Base-by-base conservation (phyloP, 192 early-diverging fungal species). In the Phycomyces nitens region DNA sequence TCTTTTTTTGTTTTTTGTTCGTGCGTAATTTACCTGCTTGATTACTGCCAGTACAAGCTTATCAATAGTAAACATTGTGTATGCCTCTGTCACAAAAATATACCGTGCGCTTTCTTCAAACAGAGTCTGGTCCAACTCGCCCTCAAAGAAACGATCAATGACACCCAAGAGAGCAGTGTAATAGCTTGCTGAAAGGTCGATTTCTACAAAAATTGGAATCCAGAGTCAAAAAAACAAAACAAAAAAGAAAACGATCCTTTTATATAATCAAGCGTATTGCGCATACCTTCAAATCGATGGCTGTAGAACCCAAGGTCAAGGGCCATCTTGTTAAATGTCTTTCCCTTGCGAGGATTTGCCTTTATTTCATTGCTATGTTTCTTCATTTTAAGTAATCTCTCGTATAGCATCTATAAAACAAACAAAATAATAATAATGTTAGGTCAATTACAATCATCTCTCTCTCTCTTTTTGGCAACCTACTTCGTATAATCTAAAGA, bases 71-170 rank as follows among this genome's bases (percentile, higher is more conserved):
- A 95, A 88, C 24, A 92, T 81, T 49, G 87, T 72, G 62, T 94
- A 94, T 2, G 91, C 96, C 26, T 89, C 82, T 50, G 89, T 95
- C 22, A 88, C 85, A 75, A 91, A 97, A 74, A 98, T 76, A 41
- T 85, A 82, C 2, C 96, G 87, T 43, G 86, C 72, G 34, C 82
- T 82, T 60, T 97, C 95, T 60, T 98, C 96, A 81, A 89, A 98
- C 44, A 75, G 78, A 26, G 71, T 74, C 18, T 82, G 66, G 14
- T 96, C 94, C n/a, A 59, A 14, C 22, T 59, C 57, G 23, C 39
- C 39, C 22, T 59, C 57, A 59, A 59, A 74, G 60, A 92, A 85
- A 58, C 88, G 85, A 70, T 86, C 80, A 27, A 93, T 83, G 11
- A 89, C 62, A 40, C 84, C 84, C 10, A 97, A 69, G 38, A 97